Percentiles rank a stretch among this genome's conserved stretches.
phyloP scores from a whole-genome alignment of 2,329 filamentous ascomycete genomes.

The Pyricularia pennisetigena region DNA sequence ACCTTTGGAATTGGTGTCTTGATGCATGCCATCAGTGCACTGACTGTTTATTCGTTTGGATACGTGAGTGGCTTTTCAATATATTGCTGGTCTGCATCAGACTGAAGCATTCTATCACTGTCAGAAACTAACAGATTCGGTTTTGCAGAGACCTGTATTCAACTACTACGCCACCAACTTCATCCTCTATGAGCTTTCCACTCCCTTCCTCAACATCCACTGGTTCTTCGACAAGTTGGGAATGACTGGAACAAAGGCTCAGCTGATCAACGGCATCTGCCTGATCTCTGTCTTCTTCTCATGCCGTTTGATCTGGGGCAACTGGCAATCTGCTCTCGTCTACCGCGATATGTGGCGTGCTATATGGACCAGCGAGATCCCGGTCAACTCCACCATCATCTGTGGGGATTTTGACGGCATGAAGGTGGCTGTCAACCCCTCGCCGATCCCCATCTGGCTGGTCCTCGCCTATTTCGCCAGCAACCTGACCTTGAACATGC shows the following conservation, averaged over 20 bases:
- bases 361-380: constrained; percentile 31
- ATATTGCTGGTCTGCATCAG: not conserved
- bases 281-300: constrained; percentile 67
- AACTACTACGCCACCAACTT: constrained; percentile 76
- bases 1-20: constrained; percentile 71
- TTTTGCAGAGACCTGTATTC: constrained; percentile 63
- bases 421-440: constrained; percentile 37
- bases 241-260: constrained; percentile 63
- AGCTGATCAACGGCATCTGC: constrained; percentile 68
- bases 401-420: constrained; percentile 26
- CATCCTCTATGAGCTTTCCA: constrained; percentile 80
- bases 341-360: constrained; percentile 60
- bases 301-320: constrained; percentile 70
- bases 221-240: constrained; percentile 87
- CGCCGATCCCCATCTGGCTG: constrained; percentile 59
- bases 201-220: constrained; percentile 78
- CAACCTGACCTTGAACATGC: constrained; percentile 61
- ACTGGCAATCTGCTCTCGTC: constrained; percentile 58
- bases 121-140: not conserved
- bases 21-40: constrained; percentile 65
- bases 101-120: not conserved
- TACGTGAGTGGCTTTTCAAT: constrained; percentile 50
- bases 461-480: constrained; percentile 55
- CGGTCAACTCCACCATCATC: not conserved
- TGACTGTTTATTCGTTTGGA: constrained; percentile 66